These are phyloP conservation scores for Penicillium longicatenatum DNA, from an alignment of 495 filamentous ascomycete species.

Conservation along the genomic window DNA sequence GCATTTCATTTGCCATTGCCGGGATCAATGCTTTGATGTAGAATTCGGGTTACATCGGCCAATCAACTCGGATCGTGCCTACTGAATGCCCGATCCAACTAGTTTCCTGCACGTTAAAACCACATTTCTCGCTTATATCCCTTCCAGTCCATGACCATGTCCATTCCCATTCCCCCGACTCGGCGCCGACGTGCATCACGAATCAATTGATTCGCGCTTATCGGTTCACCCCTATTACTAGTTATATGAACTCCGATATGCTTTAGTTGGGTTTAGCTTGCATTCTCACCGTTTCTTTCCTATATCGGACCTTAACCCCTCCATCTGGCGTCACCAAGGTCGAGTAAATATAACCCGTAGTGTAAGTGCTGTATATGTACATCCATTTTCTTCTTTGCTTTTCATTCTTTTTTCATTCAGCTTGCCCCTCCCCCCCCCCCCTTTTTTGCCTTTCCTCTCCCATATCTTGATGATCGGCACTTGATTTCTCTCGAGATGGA, in stretches of 20 bases:
- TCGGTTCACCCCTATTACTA: conserved; percentile 8
- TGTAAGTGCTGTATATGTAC: too few species aligned
- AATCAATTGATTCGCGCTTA: conserved; percentile 22
- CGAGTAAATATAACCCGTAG: conserved; percentile 21
- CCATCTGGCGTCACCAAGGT: conserved; percentile 20
- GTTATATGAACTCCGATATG: conserved; percentile 1
- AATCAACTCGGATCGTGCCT: too few species aligned
- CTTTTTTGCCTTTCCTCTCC: conserved; percentile 5
- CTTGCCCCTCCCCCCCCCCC: not conserved
- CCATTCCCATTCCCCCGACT: conserved; percentile 9
- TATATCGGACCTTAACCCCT: conserved; percentile 20
- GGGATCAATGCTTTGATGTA: too few species aligned
- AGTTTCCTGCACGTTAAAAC: not conserved
- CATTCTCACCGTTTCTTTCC: conserved; percentile 27
- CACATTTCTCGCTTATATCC: not conserved
- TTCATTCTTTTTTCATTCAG: conserved; percentile 5
- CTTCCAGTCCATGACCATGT: conserved; percentile 8
- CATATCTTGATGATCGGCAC: not conserved
- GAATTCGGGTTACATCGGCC: too few species aligned
- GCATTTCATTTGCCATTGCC: too few species aligned
- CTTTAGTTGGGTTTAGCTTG: not conserved
- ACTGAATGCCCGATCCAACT: not conserved
- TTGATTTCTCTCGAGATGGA: conserved; percentile 3
- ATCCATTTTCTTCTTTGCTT: too few species aligned
- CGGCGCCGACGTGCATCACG: conserved; percentile 9